A percentile compares a stretch with the other conserved stretches of the same genome.
Evolutionary conservation across 768 basidiomycete genomes (phyloP).

Genomic region (Grammothele lineata): DNA sequence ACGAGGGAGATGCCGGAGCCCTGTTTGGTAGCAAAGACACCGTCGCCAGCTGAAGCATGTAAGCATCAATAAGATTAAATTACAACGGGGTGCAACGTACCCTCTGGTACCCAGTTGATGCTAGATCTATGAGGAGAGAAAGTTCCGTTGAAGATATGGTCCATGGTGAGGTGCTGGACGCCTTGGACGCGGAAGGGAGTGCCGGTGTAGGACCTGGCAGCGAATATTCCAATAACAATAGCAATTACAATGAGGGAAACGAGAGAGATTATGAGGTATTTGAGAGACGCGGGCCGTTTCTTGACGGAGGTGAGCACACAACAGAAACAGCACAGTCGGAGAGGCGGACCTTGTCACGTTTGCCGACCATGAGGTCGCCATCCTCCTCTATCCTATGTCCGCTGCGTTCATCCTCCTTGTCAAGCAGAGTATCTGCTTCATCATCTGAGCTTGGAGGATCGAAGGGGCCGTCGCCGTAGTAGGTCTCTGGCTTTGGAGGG

Average conservation of each 20-base stretch:
- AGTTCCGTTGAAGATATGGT: constrained; percentile 91
- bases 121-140: constrained; percentile 46
- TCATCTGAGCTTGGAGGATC: constrained; percentile 79
- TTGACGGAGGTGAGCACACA: constrained; percentile 9
- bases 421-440: constrained; percentile 51
- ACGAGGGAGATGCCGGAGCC: constrained; percentile 71
- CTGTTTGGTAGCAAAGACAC: constrained; percentile 71
- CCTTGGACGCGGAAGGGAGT: constrained; percentile 49
- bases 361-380: constrained; percentile 32
- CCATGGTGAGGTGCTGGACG: constrained; percentile 69
- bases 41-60: constrained; percentile 73
- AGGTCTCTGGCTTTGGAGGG: constrained; percentile 29
- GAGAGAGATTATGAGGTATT: constrained; percentile 60
- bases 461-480: constrained; percentile 76
- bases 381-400: constrained; percentile 24
- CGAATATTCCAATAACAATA: constrained; percentile 68
- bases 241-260: constrained; percentile 57
- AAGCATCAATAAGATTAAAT: neutral
- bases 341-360: constrained; percentile 29
- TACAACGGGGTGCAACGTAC: constrained; percentile 36
- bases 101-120: constrained; percentile 90
- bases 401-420: constrained; percentile 39
- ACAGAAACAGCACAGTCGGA: constrained; percentile 18
- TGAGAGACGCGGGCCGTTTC: constrained; percentile 50
- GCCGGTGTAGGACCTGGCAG: constrained; percentile 69